Base-by-base conservation (phyloP, 2,329 filamentous ascomycete genomes). In the Cucurbitaria berberidis region DNA sequence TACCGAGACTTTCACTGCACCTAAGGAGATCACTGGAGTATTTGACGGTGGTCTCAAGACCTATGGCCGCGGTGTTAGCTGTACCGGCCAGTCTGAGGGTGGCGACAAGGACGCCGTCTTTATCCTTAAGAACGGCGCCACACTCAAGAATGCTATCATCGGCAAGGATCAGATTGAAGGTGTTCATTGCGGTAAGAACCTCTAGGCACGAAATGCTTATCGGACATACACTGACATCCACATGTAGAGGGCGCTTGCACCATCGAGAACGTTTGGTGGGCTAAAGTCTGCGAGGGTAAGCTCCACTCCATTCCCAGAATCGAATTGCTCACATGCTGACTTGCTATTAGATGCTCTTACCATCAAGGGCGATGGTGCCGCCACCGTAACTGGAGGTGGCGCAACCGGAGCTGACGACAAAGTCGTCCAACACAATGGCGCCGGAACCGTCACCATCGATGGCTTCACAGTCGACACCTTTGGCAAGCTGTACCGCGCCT, bases 141-240 rank as follows among this genome's bases (percentile, higher is more conserved):
- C 79, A 11, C 72, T 84, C 35, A 78, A 77, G 62, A 84, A 84
- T 64, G 81, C 78, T 67, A 83, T 84, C 70, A 84, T 84, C 50
- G 81, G 82, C 18, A 71, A 76, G 41, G 76, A 78, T 53, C 78
- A 82, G 62, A 75, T 77, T 22, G 81, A 63, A 36, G 60, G 60
- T 32, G 53, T 63, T 8, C 60, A 63, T 46, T 63, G 60, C 40
- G 39, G 39, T 41, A 27, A 27, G 39, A 13, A 26, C 16, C n/a
- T 27, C 9, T n/a, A 41, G 26, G 39, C 45, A 30, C 22, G 30
- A 19, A 19, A 29, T 27, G 21, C 44, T 40, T 27, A 35, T 26
- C 5, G 5, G 52, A 32, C 43, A 49, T 45, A 36, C 45, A 13
- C 29, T 30, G 13, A 30, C 29, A 3, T 30, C 47, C 27, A 32